Percentiles rank a stretch among this genome's conserved stretches.
Evolutionary conservation across 2,329 filamentous ascomycete genomes (phyloP).

Genomic region (Pseudocercospora fijiensis): DNA sequence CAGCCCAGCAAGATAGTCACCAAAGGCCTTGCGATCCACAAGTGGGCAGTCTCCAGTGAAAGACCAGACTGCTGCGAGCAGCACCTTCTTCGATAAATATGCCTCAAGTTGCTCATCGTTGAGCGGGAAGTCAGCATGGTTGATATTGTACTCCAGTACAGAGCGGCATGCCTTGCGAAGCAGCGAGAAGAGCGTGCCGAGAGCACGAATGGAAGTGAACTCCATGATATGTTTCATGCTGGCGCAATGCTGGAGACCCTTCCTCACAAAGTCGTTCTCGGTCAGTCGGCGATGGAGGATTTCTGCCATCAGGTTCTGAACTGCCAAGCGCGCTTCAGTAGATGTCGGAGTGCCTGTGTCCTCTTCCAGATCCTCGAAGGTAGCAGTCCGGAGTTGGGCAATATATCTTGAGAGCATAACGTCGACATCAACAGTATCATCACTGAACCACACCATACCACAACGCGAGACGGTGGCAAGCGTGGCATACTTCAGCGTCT

Average conservation of each 20-base stretch:
- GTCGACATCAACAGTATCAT: constrained; percentile 86
- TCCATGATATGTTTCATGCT: constrained; percentile 96
- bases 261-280: constrained; percentile 75
- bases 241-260: constrained; percentile 72
- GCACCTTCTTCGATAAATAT: constrained; percentile 88
- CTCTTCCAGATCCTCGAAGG: constrained; percentile 94
- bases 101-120: constrained; percentile 86
- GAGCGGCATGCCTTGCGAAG: constrained; percentile 91
- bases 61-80: constrained; percentile 91
- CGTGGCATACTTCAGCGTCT: constrained; percentile 95
- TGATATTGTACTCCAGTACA: constrained; percentile 91
- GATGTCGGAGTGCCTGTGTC: constrained; percentile 70
- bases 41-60: constrained; percentile 93
- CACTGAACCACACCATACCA: constrained; percentile 99
- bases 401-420: constrained; percentile 96
- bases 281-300: constrained; percentile 73
- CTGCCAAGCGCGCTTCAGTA: constrained; percentile 59
- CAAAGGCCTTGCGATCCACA: constrained; percentile 81
- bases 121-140: constrained; percentile 90
- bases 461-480: constrained; percentile 98
- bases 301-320: constrained; percentile 78
- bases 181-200: constrained; percentile 91
- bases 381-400: constrained; percentile 73
- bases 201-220: constrained; percentile 83
- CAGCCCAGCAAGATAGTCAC: constrained; percentile 76